Conservation (phyloP, 805 yeast species). For the Metschnikowia borealis region DNA sequence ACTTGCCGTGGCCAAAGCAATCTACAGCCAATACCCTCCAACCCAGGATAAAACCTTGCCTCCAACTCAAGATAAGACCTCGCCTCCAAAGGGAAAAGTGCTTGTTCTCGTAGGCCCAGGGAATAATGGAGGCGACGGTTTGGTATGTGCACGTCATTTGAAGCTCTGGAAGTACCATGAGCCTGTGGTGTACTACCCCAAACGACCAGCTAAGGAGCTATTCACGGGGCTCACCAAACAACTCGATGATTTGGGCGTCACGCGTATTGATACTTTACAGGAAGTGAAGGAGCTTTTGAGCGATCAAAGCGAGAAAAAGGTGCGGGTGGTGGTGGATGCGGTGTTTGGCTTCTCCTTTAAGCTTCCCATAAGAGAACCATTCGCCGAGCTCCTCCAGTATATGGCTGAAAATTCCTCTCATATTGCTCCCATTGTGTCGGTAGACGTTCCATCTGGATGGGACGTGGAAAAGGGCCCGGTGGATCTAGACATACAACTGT, state of each 20-base stretch:
- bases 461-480: conserved; percentile 77
- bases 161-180: conserved; percentile 67
- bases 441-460: conserved; percentile 97
- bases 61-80: not conserved
- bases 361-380: conserved; percentile 84
- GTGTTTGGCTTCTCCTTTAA: conserved; percentile 91
- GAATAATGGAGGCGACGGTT: conserved; percentile 94
- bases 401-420: conserved; percentile 32
- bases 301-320: conserved; percentile 10
- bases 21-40: conserved; percentile 65
- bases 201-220: conserved; percentile 49
- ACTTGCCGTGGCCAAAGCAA: conserved; percentile 84
- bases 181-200: conserved; percentile 81
- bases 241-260: conserved; percentile 58
- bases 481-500: conserved; percentile 50
- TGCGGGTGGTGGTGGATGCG: conserved; percentile 60
- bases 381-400: conserved; percentile 39
- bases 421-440: conserved; percentile 65
- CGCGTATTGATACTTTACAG: conserved; percentile 44
- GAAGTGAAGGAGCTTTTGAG: conserved; percentile 20
- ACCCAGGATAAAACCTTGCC: not conserved
- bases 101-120: conserved; percentile 91
- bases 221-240: conserved; percentile 64
- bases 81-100: conserved; percentile 27
- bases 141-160: conserved; percentile 92